Conservation (phyloP, 306 rosid species). For the Castanea crenata region DNA sequence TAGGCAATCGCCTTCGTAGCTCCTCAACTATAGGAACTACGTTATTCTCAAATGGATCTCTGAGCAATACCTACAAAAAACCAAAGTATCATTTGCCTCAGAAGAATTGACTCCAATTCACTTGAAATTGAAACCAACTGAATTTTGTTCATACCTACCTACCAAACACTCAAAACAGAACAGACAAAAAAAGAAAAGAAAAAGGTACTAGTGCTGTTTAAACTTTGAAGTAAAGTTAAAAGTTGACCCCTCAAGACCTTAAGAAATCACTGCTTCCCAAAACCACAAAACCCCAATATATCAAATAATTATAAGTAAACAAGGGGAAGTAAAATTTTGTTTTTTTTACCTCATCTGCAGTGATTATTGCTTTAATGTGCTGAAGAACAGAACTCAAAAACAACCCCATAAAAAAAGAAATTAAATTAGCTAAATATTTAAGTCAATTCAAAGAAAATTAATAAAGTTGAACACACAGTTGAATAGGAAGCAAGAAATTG, state of each 20-base stretch:
- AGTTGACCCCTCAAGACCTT: not conserved
- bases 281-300: not conserved
- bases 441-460: not conserved
- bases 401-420: not conserved
- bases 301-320: not conserved
- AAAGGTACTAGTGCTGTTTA: not conserved
- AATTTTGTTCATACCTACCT: not conserved
- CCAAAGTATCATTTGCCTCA: not conserved
- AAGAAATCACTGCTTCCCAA: not conserved
- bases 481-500: not conserved
- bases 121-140: not conserved
- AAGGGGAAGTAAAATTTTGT: not conserved
- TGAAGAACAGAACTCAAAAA: slow-evolving; percentile 30
- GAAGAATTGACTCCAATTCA: not conserved
- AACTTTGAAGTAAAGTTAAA: not conserved
- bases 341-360: slow-evolving; percentile 63
- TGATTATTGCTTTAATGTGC: slow-evolving; percentile 87
- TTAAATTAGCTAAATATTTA: not conserved
- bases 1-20: slow-evolving; percentile 56
- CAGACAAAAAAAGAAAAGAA: not conserved
- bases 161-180: not conserved
- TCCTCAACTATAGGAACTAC: slow-evolving; percentile 68
- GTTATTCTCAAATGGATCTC: slow-evolving; percentile 70
- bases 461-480: not conserved
- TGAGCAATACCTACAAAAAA: slow-evolving; percentile 54